Conservation (phyloP, 1,284 basidiomycete genomes). For the Moniliophthora roreri region DNA sequence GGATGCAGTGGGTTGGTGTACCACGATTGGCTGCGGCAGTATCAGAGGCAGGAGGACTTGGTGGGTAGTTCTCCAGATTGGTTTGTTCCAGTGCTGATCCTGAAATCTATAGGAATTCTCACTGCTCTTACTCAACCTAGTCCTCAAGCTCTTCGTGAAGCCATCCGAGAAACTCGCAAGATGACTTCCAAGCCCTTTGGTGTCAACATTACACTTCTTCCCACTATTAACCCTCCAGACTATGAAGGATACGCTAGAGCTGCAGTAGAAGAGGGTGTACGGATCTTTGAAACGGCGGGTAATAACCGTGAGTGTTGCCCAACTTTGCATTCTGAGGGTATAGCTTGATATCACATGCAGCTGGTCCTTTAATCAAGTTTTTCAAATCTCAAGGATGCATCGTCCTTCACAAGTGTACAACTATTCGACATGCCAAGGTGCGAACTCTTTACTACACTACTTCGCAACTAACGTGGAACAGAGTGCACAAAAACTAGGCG, state of each 20-base stretch:
- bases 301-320: conserved; percentile 67
- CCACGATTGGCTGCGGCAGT: conserved; percentile 79
- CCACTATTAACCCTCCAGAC: conserved; percentile 89
- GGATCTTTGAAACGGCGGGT: conserved; percentile 92
- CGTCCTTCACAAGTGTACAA: conserved; percentile 92
- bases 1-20: conserved; percentile 89
- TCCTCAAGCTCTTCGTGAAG: conserved; percentile 80
- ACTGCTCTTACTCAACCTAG: conserved; percentile 88
- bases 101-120: conserved; percentile 56
- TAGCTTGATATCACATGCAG: conserved; percentile 39
- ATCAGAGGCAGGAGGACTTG: conserved; percentile 68
- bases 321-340: not conserved
- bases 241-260: conserved; percentile 83
- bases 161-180: conserved; percentile 78
- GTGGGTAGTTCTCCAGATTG: not conserved
- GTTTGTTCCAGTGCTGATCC: conserved; percentile 1
- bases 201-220: conserved; percentile 91
- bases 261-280: conserved; percentile 86
- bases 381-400: conserved; percentile 78
- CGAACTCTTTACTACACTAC: conserved; percentile 8
- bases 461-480: conserved; percentile 24
- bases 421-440: conserved; percentile 83
- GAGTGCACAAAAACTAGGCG: conserved; percentile 78
- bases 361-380: conserved; percentile 77
- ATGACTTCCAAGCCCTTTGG: conserved; percentile 81